Conservation (phyloP, 495 filamentous ascomycete genomes). For the Podospora conica region DNA sequence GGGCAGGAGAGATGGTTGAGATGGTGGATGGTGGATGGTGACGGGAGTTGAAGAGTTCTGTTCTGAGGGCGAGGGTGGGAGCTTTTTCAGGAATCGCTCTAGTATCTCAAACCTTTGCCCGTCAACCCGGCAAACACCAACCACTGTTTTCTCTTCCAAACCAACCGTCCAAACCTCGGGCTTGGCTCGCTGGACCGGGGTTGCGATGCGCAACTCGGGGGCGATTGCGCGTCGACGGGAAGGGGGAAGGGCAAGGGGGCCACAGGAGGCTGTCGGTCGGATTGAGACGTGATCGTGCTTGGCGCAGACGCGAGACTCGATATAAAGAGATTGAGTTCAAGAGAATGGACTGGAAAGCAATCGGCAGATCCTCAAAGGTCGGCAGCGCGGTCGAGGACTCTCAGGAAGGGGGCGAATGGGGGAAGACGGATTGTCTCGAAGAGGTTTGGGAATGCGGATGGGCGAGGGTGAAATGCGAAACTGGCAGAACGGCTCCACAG, state of each 20-base stretch:
- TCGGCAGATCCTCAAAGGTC: neutral
- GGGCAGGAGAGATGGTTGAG: slow-evolving; percentile 1
- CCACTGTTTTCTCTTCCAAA: slow-evolving; percentile 15
- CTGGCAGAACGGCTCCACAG: slow-evolving; percentile 19
- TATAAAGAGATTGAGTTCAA: slow-evolving; percentile 4
- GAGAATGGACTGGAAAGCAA: neutral
- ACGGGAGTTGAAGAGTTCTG: too few species aligned
- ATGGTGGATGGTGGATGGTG: slow-evolving; percentile 1
- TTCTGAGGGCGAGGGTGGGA: slow-evolving; percentile 18
- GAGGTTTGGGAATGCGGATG: slow-evolving; percentile 24
- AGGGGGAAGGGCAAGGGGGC: neutral
- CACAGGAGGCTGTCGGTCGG: neutral
- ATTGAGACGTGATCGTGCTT: neutral
- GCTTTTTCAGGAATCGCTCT: slow-evolving; percentile 22
- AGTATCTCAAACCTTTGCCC: slow-evolving; percentile 35
- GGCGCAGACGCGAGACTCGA: slow-evolving; percentile 4
- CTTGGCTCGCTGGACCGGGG: neutral
- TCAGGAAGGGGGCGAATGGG: slow-evolving; percentile 14
- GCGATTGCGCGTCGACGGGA: neutral
- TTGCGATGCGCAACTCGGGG: neutral
- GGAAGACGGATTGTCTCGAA: slow-evolving; percentile 24
- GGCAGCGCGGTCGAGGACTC: neutral
- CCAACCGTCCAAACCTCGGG: slow-evolving; percentile 5
- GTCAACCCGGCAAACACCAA: slow-evolving; percentile 25
- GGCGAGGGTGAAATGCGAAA: slow-evolving; percentile 26